These are phyloP conservation scores for Linum trigynum DNA, from an alignment of 345 rosid genomes.

Conservation along the genomic window DNA sequence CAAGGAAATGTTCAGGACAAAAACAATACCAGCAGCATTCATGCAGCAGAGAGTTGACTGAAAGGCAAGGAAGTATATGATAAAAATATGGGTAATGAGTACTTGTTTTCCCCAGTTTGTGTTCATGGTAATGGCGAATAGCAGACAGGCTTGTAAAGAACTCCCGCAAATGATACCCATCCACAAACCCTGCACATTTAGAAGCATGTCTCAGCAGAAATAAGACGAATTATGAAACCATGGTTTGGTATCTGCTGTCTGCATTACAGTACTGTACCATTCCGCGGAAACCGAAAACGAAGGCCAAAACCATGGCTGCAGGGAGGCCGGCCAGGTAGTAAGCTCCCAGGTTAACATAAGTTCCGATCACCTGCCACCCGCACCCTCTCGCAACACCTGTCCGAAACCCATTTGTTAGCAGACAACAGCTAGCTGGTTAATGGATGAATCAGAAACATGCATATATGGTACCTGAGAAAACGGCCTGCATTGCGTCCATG, in stretches of 20 bases:
- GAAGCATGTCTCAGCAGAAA: no score
- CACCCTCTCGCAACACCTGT: conserved; percentile 35
- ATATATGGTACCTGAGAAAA: conserved; percentile 23
- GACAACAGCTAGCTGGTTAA: no score
- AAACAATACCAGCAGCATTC: no score
- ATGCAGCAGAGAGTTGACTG: background rate
- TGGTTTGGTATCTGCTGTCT: no score
- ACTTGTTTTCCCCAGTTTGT: conserved; percentile 29
- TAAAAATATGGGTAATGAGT: background rate
- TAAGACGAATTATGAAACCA: background rate
- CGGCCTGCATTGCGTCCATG: conserved; percentile 36
- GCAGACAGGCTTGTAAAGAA: conserved; percentile 25
- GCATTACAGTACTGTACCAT: conserved; percentile 13
- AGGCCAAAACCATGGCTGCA: conserved; percentile 19
- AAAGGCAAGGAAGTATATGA: background rate
- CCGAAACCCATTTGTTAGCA: background rate
- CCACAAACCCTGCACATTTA: conserved; percentile 28
- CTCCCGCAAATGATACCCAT: conserved; percentile 32
- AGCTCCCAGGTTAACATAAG: conserved; percentile 24
- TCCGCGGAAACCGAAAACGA: conserved; percentile 24
- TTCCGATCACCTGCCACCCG: conserved; percentile 31
- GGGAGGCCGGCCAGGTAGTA: conserved; percentile 30
- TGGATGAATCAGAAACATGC: background rate
- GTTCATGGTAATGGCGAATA: conserved; percentile 19
- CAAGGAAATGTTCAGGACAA: no score